Evolutionary conservation across 2,329 filamentous ascomycete genomes (phyloP), one percentile per base, ranked within the genome.

Genomic region (Rosellinia necatrix): DNA sequence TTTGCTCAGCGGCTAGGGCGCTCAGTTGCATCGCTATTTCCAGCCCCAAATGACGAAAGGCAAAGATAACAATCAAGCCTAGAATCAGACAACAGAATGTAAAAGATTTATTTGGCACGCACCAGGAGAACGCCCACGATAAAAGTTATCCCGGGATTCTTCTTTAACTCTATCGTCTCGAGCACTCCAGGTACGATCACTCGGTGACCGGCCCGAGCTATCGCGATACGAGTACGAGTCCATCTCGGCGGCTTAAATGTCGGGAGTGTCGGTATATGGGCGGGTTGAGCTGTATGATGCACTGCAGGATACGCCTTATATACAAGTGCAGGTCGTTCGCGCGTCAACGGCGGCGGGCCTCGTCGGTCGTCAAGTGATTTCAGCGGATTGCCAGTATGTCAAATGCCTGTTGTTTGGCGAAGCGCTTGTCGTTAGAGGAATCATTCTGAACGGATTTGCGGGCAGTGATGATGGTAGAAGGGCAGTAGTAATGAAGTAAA

Each of bases 91-190:
- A 50, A 53, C 41, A 56, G 51, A 50, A 47, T 52, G 19, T 12
- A 34, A 22, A 37, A 55, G 56, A 21, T 24, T 17, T 24, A 19
- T 29, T 30, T 53, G 40, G 17, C 57, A 81, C 86, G 70, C 80
- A 90, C 88, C 86, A 72, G 88, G 87, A 65, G 88, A 90, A 70
- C 88, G 82, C 58, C 81, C 82, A 56, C 87, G 81, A 64, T 88
- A 86, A 61, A 86, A 87, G 37, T 76, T 79, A 66, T 89, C 85
- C 44, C 77, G 75, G 58, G 81, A 75, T 25, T 84, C 81, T 6
- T 82, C 78, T 64, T 81, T 80, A 29, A 63, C 68, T 61, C 81
- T 72, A 17, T 85, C 83, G 49, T 84, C 82, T 46, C 81, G 80
- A 37, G 70, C 63, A 57, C 67, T 73, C 80, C 81, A 84, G 37